Base-by-base conservation (phyloP, 129 eudicot genomes). In the Artemisia annua region DNA sequence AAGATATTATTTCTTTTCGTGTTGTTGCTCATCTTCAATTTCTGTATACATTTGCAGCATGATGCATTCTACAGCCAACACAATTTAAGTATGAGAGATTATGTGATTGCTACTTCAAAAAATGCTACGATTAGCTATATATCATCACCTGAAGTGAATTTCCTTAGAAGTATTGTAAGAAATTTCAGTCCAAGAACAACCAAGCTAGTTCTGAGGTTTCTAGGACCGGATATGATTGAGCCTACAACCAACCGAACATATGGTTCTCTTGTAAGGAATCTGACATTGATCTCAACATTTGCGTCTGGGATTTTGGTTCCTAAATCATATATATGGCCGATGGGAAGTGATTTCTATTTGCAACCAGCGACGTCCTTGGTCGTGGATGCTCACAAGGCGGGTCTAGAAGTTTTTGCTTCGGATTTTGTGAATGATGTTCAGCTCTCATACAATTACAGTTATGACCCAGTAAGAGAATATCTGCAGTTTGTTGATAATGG, bases 261-360 rank as follows among this genome's bases (percentile, higher is more conserved):
- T 71, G 90, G 82, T 53, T 83, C 96, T 18, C 86, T 95, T 13
- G 75, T 82, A 75, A 81, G 60, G 30, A 95, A 95, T 56, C 90
- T 95, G 52, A 86, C 91, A 53, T 79, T 63, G 14, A 78, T 95
- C 81, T 74, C 79, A 64, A 85, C 90, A 5, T 95, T 95, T 86
- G 97, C 99, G 7, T 74, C 86, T 43, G 99, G 88, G 24, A 90
- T 95, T 79, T 68, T 95, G 24, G 97, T 94, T 59, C 98, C 98
- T 30, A 94, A 94, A 75, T 9, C 58, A 16, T 88, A 87, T 73
- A 93, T 93, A 66, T 87, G 91, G 91, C 98, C 92, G 0, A 67
- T 81, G 43, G 90, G 76, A 22, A 46, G 12, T 17, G 74, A 74
- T 48, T 50, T 18, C 1, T 90, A 93, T 74, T 63, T 93, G 75